Percentiles rank a stretch among this genome's conserved stretches.
phyloP scores from a whole-genome alignment of 495 filamentous ascomycete genomes.

The Tuber melanosporum region DNA sequence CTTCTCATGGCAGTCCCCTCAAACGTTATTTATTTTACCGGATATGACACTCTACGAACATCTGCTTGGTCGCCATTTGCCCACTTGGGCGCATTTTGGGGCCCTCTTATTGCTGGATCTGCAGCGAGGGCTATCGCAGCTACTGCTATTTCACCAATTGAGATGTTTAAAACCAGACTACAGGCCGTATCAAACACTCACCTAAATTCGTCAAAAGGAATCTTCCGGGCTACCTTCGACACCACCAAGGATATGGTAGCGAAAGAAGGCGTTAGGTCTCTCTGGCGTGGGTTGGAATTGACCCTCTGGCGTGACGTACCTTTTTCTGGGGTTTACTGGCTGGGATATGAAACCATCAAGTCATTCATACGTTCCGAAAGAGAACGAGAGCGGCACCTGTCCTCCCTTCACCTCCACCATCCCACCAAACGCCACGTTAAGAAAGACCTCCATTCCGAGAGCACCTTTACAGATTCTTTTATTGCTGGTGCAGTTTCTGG shows the following conservation, averaged over 20 bases:
- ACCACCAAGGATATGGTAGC: slow-evolving; percentile 74
- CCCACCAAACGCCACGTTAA: slow-evolving; percentile 25
- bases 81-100: slow-evolving; percentile 53
- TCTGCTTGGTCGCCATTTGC: slow-evolving; percentile 63
- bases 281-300: slow-evolving; percentile 88
- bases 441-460: slow-evolving; percentile 51
- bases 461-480: slow-evolving; percentile 81
- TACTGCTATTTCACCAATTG: slow-evolving; percentile 76
- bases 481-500: slow-evolving; percentile 76
- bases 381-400: slow-evolving; percentile 22
- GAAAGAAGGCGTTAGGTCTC: slow-evolving; percentile 64
- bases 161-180: slow-evolving; percentile 89
- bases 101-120: slow-evolving; percentile 73
- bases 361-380: slow-evolving; percentile 14
- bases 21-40: slow-evolving; percentile 98
- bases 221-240: slow-evolving; percentile 65
- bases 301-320: slow-evolving; percentile 96
- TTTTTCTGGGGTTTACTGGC: slow-evolving; percentile 96
- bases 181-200: slow-evolving; percentile 59
- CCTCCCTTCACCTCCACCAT: slow-evolving; percentile 12
- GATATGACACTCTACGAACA: slow-evolving; percentile 88
- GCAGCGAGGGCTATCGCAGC: slow-evolving; percentile 74
- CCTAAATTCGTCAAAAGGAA: slow-evolving; percentile 47
- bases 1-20: slow-evolving; percentile 88
- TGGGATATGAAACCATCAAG: slow-evolving; percentile 77